A percentile compares a stretch with the other conserved stretches of the same genome.
Conservation (phyloP, 2,329 filamentous ascomycete genomes). For the Ophiostoma populinum region DNA sequence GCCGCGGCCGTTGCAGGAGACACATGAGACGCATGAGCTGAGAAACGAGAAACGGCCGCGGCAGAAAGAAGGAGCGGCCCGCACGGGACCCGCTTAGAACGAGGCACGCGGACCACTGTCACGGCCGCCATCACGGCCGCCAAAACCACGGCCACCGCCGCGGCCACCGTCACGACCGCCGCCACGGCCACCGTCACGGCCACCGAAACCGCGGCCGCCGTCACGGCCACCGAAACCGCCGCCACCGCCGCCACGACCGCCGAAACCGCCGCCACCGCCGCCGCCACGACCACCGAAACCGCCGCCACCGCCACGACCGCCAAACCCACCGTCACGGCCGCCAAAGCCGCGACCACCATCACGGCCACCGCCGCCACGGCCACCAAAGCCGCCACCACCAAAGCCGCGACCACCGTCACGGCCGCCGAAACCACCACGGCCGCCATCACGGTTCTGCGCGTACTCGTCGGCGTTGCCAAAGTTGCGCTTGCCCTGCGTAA, state of each 20-base stretch:
- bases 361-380: neutral
- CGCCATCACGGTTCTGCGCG: neutral
- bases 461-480: conserved; percentile 1
- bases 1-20: too few species aligned
- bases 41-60: neutral
- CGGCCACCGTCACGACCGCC: neutral
- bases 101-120: neutral
- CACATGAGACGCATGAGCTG: too few species aligned
- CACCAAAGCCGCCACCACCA: neutral
- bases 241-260: neutral
- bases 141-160: neutral
- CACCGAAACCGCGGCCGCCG: neutral
- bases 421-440: neutral
- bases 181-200: neutral
- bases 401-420: neutral
- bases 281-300: neutral
- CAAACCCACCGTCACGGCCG: neutral
- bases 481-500: conserved; percentile 1
- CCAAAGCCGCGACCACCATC: neutral
- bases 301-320: neutral
- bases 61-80: too few species aligned
- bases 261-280: neutral
- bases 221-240: neutral
- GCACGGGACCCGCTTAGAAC: neutral
- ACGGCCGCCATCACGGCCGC: neutral